A percentile compares a stretch with the other conserved stretches of the same genome.
These are phyloP conservation scores for Strobilomyces echinocephalus DNA, from an alignment of 768 basidiomycete species.

Conservation along the genomic window DNA sequence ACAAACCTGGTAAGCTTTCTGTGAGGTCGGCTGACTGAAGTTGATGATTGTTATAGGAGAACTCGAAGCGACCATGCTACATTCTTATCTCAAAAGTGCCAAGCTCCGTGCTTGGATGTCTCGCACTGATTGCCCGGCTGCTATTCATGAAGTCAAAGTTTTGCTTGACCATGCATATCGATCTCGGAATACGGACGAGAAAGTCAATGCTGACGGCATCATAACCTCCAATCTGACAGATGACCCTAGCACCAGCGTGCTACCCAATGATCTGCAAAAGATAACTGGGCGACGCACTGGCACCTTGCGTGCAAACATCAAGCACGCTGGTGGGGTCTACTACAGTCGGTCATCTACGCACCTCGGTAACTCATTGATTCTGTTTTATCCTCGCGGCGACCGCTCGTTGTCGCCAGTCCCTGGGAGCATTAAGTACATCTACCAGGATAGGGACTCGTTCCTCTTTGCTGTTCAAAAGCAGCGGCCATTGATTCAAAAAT, in stretches of 20 bases:
- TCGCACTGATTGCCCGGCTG: constrained; percentile 13
- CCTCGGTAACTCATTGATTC: constrained; percentile 7
- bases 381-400: constrained; percentile 10
- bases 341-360: constrained; percentile 10
- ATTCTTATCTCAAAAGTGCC: constrained; percentile 12
- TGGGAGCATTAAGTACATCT: constrained; percentile 15
- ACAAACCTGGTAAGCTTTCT: constrained; percentile 13
- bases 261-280: neutral
- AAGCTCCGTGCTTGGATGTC: constrained; percentile 15
- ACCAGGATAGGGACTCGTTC: neutral
- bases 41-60: neutral
- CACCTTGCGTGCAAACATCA: neutral
- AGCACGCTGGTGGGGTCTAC: neutral
- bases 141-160: constrained; percentile 14
- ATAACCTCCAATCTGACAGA: too few relatives aligned
- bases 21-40: too few relatives aligned
- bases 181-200: neutral
- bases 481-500: neutral
- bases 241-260: too few relatives aligned
- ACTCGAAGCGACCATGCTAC: constrained; percentile 10
- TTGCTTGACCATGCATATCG: constrained; percentile 13
- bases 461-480: constrained; percentile 7
- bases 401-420: constrained; percentile 2
- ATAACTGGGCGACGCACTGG: neutral
- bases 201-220: neutral